These are phyloP conservation scores for Termitomyces sp. DNA, from an alignment of 768 basidiomycete genomes.

Conservation along the genomic window DNA sequence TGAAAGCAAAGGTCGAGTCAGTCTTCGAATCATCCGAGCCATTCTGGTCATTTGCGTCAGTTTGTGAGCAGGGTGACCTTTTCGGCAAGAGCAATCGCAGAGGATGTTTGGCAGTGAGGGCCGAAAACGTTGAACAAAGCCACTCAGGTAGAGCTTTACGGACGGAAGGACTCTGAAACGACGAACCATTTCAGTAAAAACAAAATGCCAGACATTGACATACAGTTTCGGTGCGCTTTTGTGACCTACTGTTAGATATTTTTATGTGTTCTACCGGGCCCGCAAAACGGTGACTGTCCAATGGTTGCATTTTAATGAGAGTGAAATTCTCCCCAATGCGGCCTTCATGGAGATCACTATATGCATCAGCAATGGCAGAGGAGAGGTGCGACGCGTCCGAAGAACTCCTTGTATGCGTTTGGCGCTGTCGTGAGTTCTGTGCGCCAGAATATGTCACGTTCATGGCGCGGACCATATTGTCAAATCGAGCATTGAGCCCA, in stretches of 20 bases:
- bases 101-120: slow-evolving; percentile 43
- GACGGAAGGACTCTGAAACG: background rate
- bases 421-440: slow-evolving; percentile 20
- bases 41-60: background rate
- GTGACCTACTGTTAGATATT: background rate
- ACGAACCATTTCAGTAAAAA: background rate
- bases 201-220: background rate
- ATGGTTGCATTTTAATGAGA: slow-evolving; percentile 37
- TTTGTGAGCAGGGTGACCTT: background rate
- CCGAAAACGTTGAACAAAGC: slow-evolving; percentile 51
- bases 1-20: slow-evolving; percentile 19
- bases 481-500: slow-evolving; percentile 57
- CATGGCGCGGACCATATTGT: slow-evolving; percentile 65
- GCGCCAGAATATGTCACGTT: slow-evolving; percentile 32
- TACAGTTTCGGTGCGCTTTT: background rate
- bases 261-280: background rate
- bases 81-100: slow-evolving; percentile 38
- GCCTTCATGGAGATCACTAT: slow-evolving; percentile 21
- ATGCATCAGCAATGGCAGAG: background rate
- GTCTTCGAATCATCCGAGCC: background rate
- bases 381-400: slow-evolving; percentile 27
- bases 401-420: slow-evolving; percentile 37
- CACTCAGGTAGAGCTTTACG: slow-evolving; percentile 46
- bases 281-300: background rate
- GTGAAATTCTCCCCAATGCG: slow-evolving; percentile 38